Evolutionary conservation across 2,329 filamentous ascomycete genomes (phyloP), one percentile per base, ranked within the genome.

Genomic region (Sclerotinia minor): DNA sequence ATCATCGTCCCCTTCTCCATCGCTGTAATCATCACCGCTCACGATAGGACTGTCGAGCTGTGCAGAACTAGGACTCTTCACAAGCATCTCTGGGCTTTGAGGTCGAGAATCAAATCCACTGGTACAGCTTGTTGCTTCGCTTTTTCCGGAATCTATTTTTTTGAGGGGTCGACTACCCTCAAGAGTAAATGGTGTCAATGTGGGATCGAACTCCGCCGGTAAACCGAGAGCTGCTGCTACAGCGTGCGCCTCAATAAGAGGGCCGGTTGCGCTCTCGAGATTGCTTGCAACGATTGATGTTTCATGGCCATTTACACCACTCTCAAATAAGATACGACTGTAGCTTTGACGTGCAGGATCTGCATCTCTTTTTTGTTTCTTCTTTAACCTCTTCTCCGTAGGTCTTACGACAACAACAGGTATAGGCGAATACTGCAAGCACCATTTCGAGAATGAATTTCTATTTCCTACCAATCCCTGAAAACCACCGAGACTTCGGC

Each of bases 341-440:
- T 92, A 92, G 57, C 85, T 84, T 70, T 84, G 83, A 64, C 89
- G 80, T 29, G 80, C 81, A 13, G 88, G 87, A 72, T 92, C 88
- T 55, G 85, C 83, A 61, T 85, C 83, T 65, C 89, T 84, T 78
- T 91, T 91, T 72, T 82, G 83, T 77, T 91, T 91, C 78, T 90
- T 90, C 78, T 90, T 90, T 74, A 89, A 83, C 21, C 89, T 84
- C 78, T 91, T 91, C 24, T 85, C 85, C 11, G 86, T 86, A 26
- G 89, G 89, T 6, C 89, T 84, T 1, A 92, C 89, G 52, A 92
- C 89, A 60, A 92, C 89, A 19, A 92, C 89, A 0, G 89, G 89
- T 17, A 92, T 88, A 0, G 89, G 89, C 0, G 87, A 91, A 75
- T 91, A 88, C 74, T 92, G 89, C 24, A 92, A 80, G 74, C 89